Evolutionary conservation across 1,284 basidiomycete genomes (phyloP), one percentile per base, ranked within the genome.

Genomic region (Phaffia rhodozyma): DNA sequence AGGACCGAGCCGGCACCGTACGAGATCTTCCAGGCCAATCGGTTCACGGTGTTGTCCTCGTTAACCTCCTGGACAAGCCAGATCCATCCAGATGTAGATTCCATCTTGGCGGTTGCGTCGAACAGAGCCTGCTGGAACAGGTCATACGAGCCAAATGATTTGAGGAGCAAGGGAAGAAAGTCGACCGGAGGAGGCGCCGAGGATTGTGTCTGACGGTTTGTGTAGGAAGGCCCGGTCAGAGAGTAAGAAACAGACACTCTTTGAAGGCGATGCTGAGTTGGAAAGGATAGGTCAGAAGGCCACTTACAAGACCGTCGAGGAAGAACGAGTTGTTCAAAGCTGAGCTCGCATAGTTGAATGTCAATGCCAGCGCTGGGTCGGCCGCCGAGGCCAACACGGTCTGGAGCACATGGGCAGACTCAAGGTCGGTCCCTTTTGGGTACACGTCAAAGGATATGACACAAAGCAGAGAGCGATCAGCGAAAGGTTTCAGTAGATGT

Each of bases 241-340:
- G 23, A 38, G 23, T 16, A 34, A 47, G 49, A 32, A 29, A 29
- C 2, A 23, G 27, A 34, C 48, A 11, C 38, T 29, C 11, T n/a
- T 21, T 3, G 20, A 11, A 30, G 50, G 50, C 59, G 21, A 16
- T 7, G 5, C 25, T 32, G 5, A 21, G 49, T 49, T 23, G n/a
- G 18, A 16, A 50, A 16, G 21, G 18, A 7, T 20, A 16, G 30
- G 16, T 3, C 59, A n/a, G 1, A 25, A 57, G 6, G 23, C 30
- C 18, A 82, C 89, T 66, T 75, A 93, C 89, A 55, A 98, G 79
- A 63, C 80, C 81, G 70, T 87, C 83, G 32, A 98, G 81, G 81
- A 97, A 98, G 81, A 91, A 98, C 71, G 85, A 86, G 75, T 97
- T 97, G 79, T 98, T 98, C 68, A 97, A 79, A 16, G 94, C 90